Evolutionary conservation across 345 rosid genomes (phyloP).

Genomic region (Boechera stricta): DNA sequence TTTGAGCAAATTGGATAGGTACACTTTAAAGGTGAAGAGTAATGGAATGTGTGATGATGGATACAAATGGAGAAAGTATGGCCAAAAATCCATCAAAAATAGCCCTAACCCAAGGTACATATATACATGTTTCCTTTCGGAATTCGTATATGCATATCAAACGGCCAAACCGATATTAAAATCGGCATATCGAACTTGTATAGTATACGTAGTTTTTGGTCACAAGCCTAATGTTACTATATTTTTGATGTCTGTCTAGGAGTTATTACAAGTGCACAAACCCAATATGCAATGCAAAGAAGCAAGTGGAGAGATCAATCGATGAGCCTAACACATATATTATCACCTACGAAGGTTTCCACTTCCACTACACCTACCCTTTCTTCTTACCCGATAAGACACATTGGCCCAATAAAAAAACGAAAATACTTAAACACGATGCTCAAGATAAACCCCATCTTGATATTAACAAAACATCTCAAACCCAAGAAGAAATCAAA

Average conservation of each 20-base stretch:
- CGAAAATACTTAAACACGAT: slow-evolving; percentile 38
- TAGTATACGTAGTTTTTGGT: background rate
- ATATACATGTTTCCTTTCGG: background rate
- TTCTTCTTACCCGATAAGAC: slow-evolving; percentile 45
- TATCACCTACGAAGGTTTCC: slow-evolving; percentile 89
- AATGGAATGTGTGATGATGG: slow-evolving; percentile 80
- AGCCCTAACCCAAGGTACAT: slow-evolving; percentile 81
- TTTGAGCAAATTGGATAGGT: slow-evolving; percentile 62
- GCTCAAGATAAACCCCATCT: slow-evolving; percentile 30
- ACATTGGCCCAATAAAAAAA: slow-evolving; percentile 49
- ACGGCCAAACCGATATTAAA: background rate
- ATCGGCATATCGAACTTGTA: background rate
- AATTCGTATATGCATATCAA: background rate
- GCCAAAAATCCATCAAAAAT: slow-evolving; percentile 87
- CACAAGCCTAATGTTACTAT: background rate
- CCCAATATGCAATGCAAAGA: slow-evolving; percentile 81
- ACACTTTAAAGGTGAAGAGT: slow-evolving; percentile 70
- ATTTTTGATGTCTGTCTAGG: slow-evolving; percentile 46
- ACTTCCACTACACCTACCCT: slow-evolving; percentile 70
- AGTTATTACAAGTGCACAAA: slow-evolving; percentile 92
- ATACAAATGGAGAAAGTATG: slow-evolving; percentile 97
- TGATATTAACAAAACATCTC: background rate
- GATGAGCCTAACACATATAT: slow-evolving; percentile 69
- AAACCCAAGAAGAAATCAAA: slow-evolving; percentile 6
- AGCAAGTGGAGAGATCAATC: slow-evolving; percentile 75